Base-by-base conservation (phyloP, 139 green algal species). In the Tetradesmus obliquus region DNA sequence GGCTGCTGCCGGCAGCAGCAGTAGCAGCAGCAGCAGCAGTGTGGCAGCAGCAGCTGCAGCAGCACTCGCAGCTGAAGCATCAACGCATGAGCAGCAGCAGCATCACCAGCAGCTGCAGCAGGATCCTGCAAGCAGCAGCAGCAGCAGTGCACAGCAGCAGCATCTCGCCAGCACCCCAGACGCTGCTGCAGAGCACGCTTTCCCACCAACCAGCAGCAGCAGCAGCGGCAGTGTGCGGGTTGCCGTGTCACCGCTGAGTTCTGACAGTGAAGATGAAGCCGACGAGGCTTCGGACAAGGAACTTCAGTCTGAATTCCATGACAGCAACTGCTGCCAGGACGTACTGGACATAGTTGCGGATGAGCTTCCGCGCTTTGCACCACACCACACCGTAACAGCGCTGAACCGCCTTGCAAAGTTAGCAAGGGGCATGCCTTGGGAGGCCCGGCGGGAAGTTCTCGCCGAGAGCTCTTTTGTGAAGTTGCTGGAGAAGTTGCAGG, bases 341-440 rank as follows among this genome's bases (percentile, higher is more conserved):
- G 74, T 92, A 7, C 55, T 92, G 5, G 90, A 92, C 79, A 88
- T 92, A 12, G 19, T 92, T 0, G 55, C 15, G 5, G 90, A 92
- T 24, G 90, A 92, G 45, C 17, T 90, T 3, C 5, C 32, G 12
- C 54, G 66, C 53, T 86, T 92, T 20, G 84, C 24, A 19, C 66
- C 82, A 13, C 60, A 69, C 74, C 79, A 92, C 74, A 87, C 84
- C 8, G 74, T 87, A 22, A 90, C 72, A 53, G 90, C 90, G 2
- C 66, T 92, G 17, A 57, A 69, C 53, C 74, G 89, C 45, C 60
- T 92, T 7, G 24, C 72, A 7, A 84, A 84, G 53, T 55, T 90
- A 4, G 24, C 19, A 20, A 60, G 57, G 15, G 13, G 54, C 6
- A 8, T 89, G 15, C 66, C 54, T 19, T 72, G 53, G 66, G 54